These are phyloP conservation scores for Pecoramyces ruminantium DNA, from an alignment of 192 early-diverging fungal genomes.

Conservation along the genomic window DNA sequence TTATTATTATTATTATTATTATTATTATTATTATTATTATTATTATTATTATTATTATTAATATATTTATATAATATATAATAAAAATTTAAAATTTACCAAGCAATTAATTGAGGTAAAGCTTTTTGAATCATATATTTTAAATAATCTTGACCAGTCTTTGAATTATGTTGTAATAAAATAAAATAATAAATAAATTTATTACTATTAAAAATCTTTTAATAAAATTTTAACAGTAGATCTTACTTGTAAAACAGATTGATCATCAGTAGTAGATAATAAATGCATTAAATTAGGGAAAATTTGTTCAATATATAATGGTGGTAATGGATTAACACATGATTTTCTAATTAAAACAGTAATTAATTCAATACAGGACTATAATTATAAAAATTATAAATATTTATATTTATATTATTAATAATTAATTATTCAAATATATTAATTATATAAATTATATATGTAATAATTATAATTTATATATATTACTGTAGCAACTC, in stretches of 20 bases:
- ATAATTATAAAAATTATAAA: not conserved
- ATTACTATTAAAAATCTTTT: too few species aligned
- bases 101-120: conserved; percentile 48
- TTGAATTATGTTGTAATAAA: not conserved
- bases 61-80: too few species aligned
- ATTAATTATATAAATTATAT: too few species aligned
- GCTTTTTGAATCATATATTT: conserved; percentile 66
- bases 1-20: too few species aligned
- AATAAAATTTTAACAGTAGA: too few species aligned
- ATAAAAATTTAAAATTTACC: conserved; percentile 25
- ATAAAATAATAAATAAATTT: too few species aligned
- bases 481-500: conserved; percentile 13
- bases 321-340: not conserved
- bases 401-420: too few species aligned
- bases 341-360: not conserved
- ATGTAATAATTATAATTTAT: not conserved
- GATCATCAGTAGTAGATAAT: conserved; percentile 47
- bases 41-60: too few species aligned
- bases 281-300: conserved; percentile 70
- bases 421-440: too few species aligned
- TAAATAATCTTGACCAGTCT: conserved; percentile 72
- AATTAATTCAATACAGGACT: not conserved
- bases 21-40: too few species aligned
- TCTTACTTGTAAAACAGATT: conserved; percentile 59
- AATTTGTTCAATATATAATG: conserved; percentile 22